Conservation (phyloP, 208 protist species). For the Trypanosoma melophagium region DNA sequence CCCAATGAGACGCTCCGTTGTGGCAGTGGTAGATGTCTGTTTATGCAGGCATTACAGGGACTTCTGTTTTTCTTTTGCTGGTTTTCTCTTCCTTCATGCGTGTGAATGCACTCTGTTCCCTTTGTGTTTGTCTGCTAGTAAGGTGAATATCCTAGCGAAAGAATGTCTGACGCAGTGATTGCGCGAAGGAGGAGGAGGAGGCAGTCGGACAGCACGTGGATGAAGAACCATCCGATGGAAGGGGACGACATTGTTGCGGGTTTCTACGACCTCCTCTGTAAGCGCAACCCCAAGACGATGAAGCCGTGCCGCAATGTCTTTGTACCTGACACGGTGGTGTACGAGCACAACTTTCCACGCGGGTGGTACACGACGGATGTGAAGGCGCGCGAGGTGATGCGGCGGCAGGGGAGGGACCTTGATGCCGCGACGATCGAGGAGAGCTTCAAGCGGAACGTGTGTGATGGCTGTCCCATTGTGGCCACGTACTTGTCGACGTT, state of each 20-base stretch:
- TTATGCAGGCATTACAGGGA: no score
- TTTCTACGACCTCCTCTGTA: constrained; percentile 81
- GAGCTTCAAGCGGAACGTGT: constrained; percentile 53
- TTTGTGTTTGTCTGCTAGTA: no score
- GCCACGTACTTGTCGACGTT: constrained; percentile 68
- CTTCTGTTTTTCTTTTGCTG: no score
- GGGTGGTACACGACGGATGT: constrained; percentile 88
- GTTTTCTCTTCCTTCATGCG: no score
- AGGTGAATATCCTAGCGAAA: no score
- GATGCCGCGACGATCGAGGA: constrained; percentile 80
- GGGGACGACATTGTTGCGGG: constrained; percentile 76
- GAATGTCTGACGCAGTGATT: no score
- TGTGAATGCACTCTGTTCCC: no score
- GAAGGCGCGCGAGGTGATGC: constrained; percentile 80
- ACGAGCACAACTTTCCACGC: constrained; percentile 88
- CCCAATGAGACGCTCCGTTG: no score
- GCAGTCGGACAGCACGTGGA: constrained; percentile 60
- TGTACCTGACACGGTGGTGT: constrained; percentile 87
- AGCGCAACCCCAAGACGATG: constrained; percentile 85
- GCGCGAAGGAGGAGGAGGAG: constrained; percentile 4
- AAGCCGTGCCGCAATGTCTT: constrained; percentile 76
- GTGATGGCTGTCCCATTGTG: constrained; percentile 59
- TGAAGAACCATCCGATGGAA: constrained; percentile 87
- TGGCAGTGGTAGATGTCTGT: no score
- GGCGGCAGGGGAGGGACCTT: constrained; percentile 84